Conservation (phyloP, 495 filamentous ascomycete species). For the Hypoxylon lienhwacheense region DNA sequence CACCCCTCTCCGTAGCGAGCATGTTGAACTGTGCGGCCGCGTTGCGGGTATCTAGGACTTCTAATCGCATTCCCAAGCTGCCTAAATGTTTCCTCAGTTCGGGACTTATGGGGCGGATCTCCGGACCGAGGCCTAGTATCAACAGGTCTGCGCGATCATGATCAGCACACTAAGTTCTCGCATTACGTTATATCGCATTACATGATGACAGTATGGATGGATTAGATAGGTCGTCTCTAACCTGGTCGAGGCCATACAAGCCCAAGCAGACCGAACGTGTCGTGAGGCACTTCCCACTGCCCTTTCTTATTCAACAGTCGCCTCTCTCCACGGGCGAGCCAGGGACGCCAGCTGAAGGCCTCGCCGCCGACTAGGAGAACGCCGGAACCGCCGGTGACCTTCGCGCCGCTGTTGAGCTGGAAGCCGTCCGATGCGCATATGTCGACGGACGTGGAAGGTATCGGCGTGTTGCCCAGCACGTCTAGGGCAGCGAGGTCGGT, state of each 20-base stretch:
- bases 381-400: conserved; percentile 64
- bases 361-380: conserved; percentile 80
- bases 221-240: conserved; percentile 56
- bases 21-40: conserved; percentile 90
- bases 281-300: conserved; percentile 72
- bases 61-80: conserved; percentile 78
- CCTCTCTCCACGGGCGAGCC: conserved; percentile 52
- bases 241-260: conserved; percentile 90
- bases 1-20: conserved; percentile 79
- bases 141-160: conserved; percentile 66
- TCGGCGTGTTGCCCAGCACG: conserved; percentile 73
- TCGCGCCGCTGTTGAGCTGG: conserved; percentile 73
- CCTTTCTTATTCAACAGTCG: conserved; percentile 72
- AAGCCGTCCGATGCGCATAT: conserved; percentile 77
- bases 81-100: conserved; percentile 70
- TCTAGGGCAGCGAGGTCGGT: conserved; percentile 78
- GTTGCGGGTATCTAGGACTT: conserved; percentile 91
- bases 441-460: conserved; percentile 81
- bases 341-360: conserved; percentile 85
- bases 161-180: neutral
- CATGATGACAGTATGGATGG: too few relatives aligned
- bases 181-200: neutral
- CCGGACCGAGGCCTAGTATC: conserved; percentile 80
- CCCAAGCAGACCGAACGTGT: conserved; percentile 75
- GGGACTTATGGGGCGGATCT: conserved; percentile 74